Conservation (phyloP, 2,329 filamentous ascomycete genomes). For the Aspergillus ochraceus region DNA sequence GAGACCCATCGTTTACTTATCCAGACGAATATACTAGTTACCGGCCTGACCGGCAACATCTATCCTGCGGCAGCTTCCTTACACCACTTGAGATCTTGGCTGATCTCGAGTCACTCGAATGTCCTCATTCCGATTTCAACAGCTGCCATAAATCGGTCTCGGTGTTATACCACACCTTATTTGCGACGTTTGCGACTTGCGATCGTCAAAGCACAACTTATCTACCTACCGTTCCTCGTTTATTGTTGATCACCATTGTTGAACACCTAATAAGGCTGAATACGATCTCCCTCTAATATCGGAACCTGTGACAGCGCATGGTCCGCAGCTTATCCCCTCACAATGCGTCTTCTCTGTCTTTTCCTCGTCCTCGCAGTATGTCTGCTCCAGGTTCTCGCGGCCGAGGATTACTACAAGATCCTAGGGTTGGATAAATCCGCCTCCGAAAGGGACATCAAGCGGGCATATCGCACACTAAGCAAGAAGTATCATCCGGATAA, state of each 20-base stretch:
- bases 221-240: neutral
- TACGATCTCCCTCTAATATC: no score
- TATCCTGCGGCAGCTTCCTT: neutral
- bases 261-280: no score
- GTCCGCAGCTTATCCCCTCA: conserved; percentile 17
- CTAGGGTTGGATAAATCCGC: conserved; percentile 78
- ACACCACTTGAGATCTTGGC: conserved; percentile 16
- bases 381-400: conserved; percentile 41
- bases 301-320: conserved; percentile 10
- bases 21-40: neutral
- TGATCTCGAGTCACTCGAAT: conserved; percentile 15
- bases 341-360: conserved; percentile 38
- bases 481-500: conserved; percentile 98
- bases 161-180: no score
- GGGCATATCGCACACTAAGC: conserved; percentile 84
- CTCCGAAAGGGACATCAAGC: conserved; percentile 85
- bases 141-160: no score
- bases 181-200: no score
- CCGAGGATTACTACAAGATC: conserved; percentile 61
- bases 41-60: neutral
- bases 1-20: no score
- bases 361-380: conserved; percentile 35
- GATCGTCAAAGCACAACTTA: neutral
- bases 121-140: neutral
- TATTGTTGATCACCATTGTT: neutral